phyloP scores from a whole-genome alignment of 2,329 filamentous ascomycete species.

The Talaromyces verruculosus region DNA sequence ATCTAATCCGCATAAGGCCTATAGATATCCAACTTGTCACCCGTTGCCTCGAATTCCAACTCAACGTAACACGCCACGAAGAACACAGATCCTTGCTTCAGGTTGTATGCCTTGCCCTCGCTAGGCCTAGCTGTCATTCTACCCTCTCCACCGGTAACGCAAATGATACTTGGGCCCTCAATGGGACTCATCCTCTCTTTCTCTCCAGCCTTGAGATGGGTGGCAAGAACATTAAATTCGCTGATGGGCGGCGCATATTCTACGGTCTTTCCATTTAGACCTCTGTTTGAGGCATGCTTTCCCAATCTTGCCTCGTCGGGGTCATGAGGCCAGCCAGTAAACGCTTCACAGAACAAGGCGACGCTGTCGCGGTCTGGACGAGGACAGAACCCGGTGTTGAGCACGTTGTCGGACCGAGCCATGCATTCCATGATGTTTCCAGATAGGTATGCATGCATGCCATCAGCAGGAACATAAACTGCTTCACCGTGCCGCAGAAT shows the following conservation, averaged over 20 bases:
- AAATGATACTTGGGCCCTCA: conserved; percentile 62
- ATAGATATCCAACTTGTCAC: conserved; percentile 50
- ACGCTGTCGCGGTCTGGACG: conserved; percentile 62
- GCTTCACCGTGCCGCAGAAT: conserved; percentile 64
- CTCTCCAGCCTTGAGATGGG: conserved; percentile 57
- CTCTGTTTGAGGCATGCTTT: conserved; percentile 50
- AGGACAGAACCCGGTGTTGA: conserved; percentile 74
- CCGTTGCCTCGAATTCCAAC: conserved; percentile 46
- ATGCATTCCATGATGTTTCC: conserved; percentile 79
- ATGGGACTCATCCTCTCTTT: conserved; percentile 58
- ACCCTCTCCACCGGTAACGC: conserved; percentile 62
- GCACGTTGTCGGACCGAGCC: conserved; percentile 72
- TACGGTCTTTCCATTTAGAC: conserved; percentile 60
- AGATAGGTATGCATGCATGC: conserved; percentile 70
- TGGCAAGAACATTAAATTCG: conserved; percentile 69
- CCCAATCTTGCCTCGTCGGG: conserved; percentile 58
- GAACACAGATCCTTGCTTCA: conserved; percentile 64
- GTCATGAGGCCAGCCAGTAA: conserved; percentile 65
- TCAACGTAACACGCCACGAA: conserved; percentile 63
- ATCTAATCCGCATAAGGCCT: conserved; percentile 45
- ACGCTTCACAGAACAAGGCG: conserved; percentile 61
- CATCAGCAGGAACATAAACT: conserved; percentile 70
- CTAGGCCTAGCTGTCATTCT: conserved; percentile 48
- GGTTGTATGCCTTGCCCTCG: conserved; percentile 52
- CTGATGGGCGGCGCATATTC: conserved; percentile 66